Percentiles rank a stretch among this genome's conserved stretches.
Conservation (phyloP, 148 eudicot species). For the Arctostaphylos glauca region DNA sequence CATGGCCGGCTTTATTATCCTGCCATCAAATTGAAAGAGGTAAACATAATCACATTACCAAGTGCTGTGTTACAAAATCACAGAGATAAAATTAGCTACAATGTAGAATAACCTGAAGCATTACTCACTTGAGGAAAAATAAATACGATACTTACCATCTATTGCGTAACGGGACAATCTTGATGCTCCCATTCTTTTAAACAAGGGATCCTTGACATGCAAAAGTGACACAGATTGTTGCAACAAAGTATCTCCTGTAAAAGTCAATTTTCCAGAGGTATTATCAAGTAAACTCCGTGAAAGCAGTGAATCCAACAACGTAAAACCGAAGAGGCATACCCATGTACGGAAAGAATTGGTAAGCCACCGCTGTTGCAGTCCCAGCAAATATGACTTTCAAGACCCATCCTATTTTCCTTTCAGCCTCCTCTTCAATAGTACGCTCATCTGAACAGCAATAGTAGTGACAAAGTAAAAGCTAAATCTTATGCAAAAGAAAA, state of each 20-base stretch:
- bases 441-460: slow-evolving; percentile 45
- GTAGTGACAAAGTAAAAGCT: not conserved
- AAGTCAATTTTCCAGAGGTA: slow-evolving; percentile 12
- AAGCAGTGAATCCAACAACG: not conserved
- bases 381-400: slow-evolving; percentile 85
- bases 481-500: not conserved
- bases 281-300: slow-evolving; percentile 9
- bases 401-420: slow-evolving; percentile 88
- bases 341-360: slow-evolving; percentile 83
- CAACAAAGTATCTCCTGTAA: slow-evolving; percentile 78
- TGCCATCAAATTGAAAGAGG: not conserved
- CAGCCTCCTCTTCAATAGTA: slow-evolving; percentile 76
- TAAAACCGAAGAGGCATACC: slow-evolving; percentile 40
- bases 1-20: not conserved
- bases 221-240: slow-evolving; percentile 86
- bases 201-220: slow-evolving; percentile 91
- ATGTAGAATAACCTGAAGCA: not conserved
- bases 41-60: not conserved
- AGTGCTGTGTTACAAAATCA: not conserved
- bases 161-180: slow-evolving; percentile 82
- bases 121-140: not conserved
- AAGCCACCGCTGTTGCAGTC: slow-evolving; percentile 72
- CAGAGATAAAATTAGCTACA: not conserved
- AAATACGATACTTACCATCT: slow-evolving; percentile 52
- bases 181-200: slow-evolving; percentile 97